Percentiles rank a stretch among this genome's conserved stretches.
Conservation (phyloP, 2,329 filamentous ascomycete genomes). For the Aschersonia sp. region DNA sequence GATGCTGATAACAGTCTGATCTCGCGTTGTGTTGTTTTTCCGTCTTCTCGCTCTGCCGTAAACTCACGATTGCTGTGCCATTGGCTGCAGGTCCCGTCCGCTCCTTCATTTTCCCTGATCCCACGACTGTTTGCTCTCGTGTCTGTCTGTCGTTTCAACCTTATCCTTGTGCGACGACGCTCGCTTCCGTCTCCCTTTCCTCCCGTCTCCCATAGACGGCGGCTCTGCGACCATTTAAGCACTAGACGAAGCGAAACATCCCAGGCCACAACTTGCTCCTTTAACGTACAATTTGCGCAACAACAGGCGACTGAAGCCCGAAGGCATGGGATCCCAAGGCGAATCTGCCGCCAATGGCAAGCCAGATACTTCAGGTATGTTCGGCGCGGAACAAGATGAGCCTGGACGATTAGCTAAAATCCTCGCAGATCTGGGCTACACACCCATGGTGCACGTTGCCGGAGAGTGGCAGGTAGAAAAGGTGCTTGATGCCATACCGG, state of each 20-base stretch:
- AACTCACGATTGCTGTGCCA: too few species aligned
- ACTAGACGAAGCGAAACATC: too few species aligned
- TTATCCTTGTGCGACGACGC: too few species aligned
- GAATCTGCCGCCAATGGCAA: constrained; percentile 8
- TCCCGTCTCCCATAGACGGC: too few species aligned
- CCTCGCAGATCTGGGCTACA: constrained; percentile 17
- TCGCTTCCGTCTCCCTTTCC: too few species aligned
- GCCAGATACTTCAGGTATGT: constrained; percentile 12
- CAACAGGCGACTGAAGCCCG: neutral
- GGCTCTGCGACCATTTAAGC: too few species aligned
- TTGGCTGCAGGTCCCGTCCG: too few species aligned
- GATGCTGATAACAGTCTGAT: neutral
- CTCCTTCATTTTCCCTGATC: too few species aligned
- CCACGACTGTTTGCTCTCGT: too few species aligned
- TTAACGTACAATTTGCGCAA: neutral
- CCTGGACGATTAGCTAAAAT: neutral
- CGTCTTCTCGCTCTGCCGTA: too few species aligned
- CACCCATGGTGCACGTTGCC: constrained; percentile 22
- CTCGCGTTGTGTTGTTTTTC: neutral
- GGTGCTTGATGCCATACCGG: constrained; percentile 50
- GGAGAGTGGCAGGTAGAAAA: constrained; percentile 42
- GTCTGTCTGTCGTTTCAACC: too few species aligned
- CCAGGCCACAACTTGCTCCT: too few species aligned
- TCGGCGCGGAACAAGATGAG: neutral
- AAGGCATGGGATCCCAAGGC: constrained; percentile 15